Evolutionary conservation across 129 eudicot species (phyloP).

Genomic region (Arctium lappa): DNA sequence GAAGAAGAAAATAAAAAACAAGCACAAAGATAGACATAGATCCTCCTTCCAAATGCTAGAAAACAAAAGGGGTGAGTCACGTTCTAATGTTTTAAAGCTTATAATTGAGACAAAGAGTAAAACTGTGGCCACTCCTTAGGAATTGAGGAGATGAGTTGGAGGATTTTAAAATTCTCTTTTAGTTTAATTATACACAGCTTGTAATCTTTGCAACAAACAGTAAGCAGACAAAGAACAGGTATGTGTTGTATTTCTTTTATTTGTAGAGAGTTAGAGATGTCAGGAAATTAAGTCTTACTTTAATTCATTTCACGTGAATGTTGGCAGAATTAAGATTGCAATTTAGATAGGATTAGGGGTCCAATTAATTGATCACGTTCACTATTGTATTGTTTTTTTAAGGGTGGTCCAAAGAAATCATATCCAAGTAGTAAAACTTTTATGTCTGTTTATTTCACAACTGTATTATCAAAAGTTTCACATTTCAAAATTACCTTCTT

Average conservation of each 20-base stretch:
- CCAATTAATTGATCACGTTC: slow-evolving; percentile 16
- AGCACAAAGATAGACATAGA: slow-evolving; percentile 20
- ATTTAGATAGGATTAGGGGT: slow-evolving; percentile 20
- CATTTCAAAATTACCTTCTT: not conserved
- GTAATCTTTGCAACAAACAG: slow-evolving; percentile 27
- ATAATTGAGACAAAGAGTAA: slow-evolving; percentile 39
- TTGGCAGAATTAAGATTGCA: slow-evolving; percentile 8
- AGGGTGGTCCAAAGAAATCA: slow-evolving; percentile 13
- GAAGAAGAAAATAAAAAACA: slow-evolving; percentile 31
- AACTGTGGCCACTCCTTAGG: slow-evolving; percentile 19
- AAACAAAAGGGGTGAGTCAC: slow-evolving; percentile 54
- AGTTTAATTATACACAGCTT: slow-evolving; percentile 12
- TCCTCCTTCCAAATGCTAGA: slow-evolving; percentile 66
- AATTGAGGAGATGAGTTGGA: slow-evolving; percentile 30
- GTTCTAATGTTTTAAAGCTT: slow-evolving; percentile 34
- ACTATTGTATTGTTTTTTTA: slow-evolving; percentile 5
- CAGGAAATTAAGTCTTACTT: slow-evolving; percentile 22
- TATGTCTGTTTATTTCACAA: not conserved
- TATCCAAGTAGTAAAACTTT: not conserved
- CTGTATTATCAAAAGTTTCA: not conserved
- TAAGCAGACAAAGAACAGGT: slow-evolving; percentile 56
- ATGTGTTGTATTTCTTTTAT: slow-evolving; percentile 30
- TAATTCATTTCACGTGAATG: slow-evolving; percentile 21
- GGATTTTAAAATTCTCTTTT: slow-evolving; percentile 13
- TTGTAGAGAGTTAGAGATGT: slow-evolving; percentile 16